Conservation (phyloP, 2,329 filamentous ascomycete species). For the Penicillium decumbens region DNA sequence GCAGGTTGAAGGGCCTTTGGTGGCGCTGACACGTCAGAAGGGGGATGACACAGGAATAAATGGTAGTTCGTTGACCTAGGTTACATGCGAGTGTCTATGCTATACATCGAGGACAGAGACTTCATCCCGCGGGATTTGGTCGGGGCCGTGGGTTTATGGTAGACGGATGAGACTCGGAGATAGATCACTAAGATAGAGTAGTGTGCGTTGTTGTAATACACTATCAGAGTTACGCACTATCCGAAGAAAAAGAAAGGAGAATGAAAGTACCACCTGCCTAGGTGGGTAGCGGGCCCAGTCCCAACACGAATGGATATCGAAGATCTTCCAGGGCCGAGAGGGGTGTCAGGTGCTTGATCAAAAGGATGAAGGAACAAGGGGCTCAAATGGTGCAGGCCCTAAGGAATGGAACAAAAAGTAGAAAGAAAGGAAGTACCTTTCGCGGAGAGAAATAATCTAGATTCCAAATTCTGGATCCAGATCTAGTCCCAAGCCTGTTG, state of each 20-base stretch:
- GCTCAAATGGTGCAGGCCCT: no score
- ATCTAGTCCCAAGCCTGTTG: no score
- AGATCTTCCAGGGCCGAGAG: constrained; percentile 3
- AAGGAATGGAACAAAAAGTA: neutral
- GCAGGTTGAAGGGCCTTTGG: constrained; percentile 10
- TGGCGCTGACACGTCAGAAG: constrained; percentile 25
- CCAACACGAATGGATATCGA: constrained; percentile 5
- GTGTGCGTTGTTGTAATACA: neutral
- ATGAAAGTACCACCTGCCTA: constrained; percentile 11
- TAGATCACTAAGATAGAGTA: neutral
- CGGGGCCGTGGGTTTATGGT: neutral
- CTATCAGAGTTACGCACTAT: neutral
- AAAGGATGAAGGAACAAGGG: neutral
- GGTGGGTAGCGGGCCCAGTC: constrained; percentile 8
- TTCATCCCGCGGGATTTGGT: neutral
- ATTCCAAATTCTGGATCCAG: neutral
- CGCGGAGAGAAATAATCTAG: neutral
- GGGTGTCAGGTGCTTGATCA: neutral
- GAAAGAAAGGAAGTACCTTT: neutral
- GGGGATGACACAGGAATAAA: neutral
- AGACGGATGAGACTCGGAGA: neutral
- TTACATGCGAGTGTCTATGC: constrained; percentile 3
- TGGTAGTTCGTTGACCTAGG: neutral
- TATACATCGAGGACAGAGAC: neutral
- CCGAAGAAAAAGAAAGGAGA: neutral